Percentiles rank a stretch among this genome's conserved stretches.
Conservation (phyloP, 2,329 filamentous ascomycete species). For the Penicillium frequentans region DNA sequence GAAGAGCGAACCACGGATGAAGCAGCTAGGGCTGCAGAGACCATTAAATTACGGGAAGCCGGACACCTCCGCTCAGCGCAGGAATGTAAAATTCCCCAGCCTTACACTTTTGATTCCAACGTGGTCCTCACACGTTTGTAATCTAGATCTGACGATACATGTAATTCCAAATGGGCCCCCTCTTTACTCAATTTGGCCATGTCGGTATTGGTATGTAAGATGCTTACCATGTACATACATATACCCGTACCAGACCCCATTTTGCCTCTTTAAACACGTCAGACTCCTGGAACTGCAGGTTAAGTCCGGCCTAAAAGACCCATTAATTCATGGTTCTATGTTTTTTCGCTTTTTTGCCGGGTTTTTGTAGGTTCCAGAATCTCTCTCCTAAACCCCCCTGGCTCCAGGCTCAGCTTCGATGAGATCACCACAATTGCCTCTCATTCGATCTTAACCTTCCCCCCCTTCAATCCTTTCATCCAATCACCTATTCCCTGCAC, state of each 20-base stretch:
- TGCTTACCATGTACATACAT: slow-evolving; percentile 11
- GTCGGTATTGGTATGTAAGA: slow-evolving; percentile 15
- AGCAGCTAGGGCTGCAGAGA: not conserved
- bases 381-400: slow-evolving; percentile 3
- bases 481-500: slow-evolving; percentile 21
- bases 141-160: slow-evolving; percentile 3
- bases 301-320: slow-evolving; percentile 11
- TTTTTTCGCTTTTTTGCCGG: slow-evolving; percentile 12
- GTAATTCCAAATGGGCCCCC: not conserved
- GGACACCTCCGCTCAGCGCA: not conserved
- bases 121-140: not conserved
- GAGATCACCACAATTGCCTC: slow-evolving; percentile 23
- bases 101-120: not conserved
- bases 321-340: slow-evolving; percentile 11
- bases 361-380: slow-evolving; percentile 13
- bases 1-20: slow-evolving; percentile 5
- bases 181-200: not conserved
- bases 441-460: slow-evolving; percentile 14
- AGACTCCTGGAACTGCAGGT: slow-evolving; percentile 14
- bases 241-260: slow-evolving; percentile 10
- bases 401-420: slow-evolving; percentile 14
- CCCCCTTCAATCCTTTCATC: slow-evolving; percentile 6
- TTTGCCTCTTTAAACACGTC: slow-evolving; percentile 17
- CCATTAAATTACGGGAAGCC: not conserved
- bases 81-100: slow-evolving; percentile 2